These are phyloP conservation scores for Moesziomyces globuligerus DNA, from an alignment of 1,284 basidiomycete species.

Conservation along the genomic window DNA sequence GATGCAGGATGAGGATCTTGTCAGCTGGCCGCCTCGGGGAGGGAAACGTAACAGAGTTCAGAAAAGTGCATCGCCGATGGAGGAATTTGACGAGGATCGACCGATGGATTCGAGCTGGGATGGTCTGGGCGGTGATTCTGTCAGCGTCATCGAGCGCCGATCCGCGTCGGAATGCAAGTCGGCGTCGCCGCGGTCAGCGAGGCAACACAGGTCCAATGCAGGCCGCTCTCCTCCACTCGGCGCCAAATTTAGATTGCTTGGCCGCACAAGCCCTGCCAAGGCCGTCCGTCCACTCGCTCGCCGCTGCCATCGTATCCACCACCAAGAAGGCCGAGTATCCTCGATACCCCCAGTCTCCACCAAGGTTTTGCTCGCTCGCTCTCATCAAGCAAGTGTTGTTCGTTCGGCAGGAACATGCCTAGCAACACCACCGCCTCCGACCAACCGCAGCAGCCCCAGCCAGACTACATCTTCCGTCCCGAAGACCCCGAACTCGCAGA, in stretches of 20 bases:
- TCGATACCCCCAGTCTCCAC: background rate
- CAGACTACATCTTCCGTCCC: slow-evolving; percentile 53
- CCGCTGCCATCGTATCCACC: background rate
- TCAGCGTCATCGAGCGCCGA: slow-evolving; percentile 27
- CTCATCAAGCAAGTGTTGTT: background rate
- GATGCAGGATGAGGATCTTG: too few species aligned
- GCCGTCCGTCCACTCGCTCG: background rate
- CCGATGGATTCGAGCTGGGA: background rate
- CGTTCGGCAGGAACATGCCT: slow-evolving; percentile 19
- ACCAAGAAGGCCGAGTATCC: background rate
- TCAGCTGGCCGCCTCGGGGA: too few species aligned
- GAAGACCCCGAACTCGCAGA: slow-evolving; percentile 49
- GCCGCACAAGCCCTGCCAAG: background rate
- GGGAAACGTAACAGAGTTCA: too few species aligned
- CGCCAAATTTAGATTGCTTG: slow-evolving; percentile 13
- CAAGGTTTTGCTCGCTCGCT: background rate
- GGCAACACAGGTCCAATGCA: background rate
- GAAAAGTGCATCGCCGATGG: slow-evolving; percentile 18
- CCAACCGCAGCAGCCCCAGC: slow-evolving; percentile 62
- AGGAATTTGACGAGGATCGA: background rate
- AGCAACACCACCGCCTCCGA: slow-evolving; percentile 15
- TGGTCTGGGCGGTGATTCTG: slow-evolving; percentile 5
- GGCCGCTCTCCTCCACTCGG: slow-evolving; percentile 7
- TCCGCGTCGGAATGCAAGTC: background rate
- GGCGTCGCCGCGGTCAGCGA: too few species aligned